Percentiles rank a stretch among this genome's conserved stretches.
phyloP scores from a whole-genome alignment of 495 filamentous ascomycete species.

The Podospora fimiseda region DNA sequence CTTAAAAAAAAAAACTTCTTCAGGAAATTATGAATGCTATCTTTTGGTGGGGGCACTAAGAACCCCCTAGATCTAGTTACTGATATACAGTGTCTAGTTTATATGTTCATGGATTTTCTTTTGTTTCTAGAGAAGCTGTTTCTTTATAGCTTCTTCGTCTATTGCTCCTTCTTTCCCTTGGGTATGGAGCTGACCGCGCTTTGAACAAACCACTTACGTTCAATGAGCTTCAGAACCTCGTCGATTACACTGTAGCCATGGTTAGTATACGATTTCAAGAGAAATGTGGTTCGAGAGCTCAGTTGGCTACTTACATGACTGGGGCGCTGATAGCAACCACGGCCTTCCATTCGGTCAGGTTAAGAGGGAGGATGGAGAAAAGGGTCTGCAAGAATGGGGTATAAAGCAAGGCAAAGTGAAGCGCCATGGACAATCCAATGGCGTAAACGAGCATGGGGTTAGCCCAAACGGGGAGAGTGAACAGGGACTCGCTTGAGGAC shows the following conservation, averaged over 20 bases:
- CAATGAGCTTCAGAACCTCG: conserved; percentile 75
- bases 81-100: conserved; percentile 21
- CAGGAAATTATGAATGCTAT: not conserved
- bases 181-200: conserved; percentile 20
- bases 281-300: not conserved
- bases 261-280: conserved; percentile 31
- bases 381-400: conserved; percentile 80
- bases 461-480: conserved; percentile 89
- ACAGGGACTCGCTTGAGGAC: conserved; percentile 86
- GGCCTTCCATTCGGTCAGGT: conserved; percentile 88
- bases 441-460: conserved; percentile 98
- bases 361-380: conserved; percentile 86
- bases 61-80: not conserved
- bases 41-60: not conserved
- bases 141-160: not conserved
- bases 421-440: conserved; percentile 86
- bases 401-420: conserved; percentile 94
- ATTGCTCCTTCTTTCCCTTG: conserved; percentile 41
- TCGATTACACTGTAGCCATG: conserved; percentile 65
- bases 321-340: conserved; percentile 84
- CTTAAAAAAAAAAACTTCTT: too few species aligned
- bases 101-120: not conserved
- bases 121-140: not conserved
- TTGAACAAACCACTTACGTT: conserved; percentile 57
- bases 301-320: conserved; percentile 68